Conservation (phyloP, 192 early-diverging fungal genomes). For the Podila epicladia region DNA sequence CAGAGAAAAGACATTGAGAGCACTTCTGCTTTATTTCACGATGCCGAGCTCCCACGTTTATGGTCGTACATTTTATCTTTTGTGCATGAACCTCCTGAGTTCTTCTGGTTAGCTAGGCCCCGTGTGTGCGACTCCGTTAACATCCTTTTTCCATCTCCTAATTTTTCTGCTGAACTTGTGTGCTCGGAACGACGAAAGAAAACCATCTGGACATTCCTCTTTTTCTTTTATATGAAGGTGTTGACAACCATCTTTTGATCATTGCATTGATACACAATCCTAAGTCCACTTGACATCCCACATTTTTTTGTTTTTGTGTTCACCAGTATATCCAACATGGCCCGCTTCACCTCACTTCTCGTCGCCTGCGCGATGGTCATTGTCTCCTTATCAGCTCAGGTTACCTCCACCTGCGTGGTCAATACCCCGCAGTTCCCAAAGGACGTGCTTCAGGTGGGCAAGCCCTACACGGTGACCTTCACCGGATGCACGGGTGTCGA, state of each 20-base stretch:
- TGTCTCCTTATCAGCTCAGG: not conserved
- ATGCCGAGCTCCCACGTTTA: too few species aligned
- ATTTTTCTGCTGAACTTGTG: too few species aligned
- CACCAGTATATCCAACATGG: not conserved
- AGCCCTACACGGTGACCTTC: slow-evolving; percentile 2
- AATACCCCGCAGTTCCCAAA: not conserved
- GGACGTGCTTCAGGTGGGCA: not conserved
- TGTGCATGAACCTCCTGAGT: too few species aligned
- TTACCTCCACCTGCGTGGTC: not conserved
- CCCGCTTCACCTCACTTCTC: not conserved
- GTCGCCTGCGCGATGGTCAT: not conserved
- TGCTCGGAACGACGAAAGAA: too few species aligned
- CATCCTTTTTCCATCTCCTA: not conserved
- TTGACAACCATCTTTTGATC: not conserved
- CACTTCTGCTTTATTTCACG: too few species aligned
- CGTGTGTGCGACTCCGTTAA: not conserved
- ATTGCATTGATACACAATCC: not conserved
- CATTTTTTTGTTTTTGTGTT: not conserved
- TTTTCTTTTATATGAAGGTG: too few species aligned
- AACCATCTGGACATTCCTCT: too few species aligned
- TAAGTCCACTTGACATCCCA: too few species aligned
- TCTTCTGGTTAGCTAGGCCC: too few species aligned
- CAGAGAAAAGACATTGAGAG: too few species aligned
- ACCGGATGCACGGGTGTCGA: not conserved
- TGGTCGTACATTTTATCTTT: too few species aligned